phyloP scores from a whole-genome alignment of 2,329 filamentous ascomycete genomes.

The Neophaeococcomyces aloes region DNA sequence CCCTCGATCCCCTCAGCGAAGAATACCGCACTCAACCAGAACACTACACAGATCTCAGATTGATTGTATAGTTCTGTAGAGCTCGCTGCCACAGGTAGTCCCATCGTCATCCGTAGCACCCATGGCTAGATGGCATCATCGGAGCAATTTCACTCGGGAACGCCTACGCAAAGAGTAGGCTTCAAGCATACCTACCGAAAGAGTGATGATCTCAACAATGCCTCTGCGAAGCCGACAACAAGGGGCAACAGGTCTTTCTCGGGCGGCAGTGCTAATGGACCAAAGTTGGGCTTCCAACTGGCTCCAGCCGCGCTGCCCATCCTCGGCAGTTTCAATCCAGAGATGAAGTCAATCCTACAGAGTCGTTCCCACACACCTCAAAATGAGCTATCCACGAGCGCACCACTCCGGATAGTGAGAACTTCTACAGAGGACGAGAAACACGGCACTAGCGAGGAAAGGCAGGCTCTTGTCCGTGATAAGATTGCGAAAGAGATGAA shows the following conservation, averaged over 20 bases:
- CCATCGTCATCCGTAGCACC: neutral
- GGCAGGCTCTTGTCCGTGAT: conserved; percentile 65
- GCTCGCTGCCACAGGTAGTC: no score
- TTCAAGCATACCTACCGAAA: conserved; percentile 20
- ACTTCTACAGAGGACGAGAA: conserved; percentile 47
- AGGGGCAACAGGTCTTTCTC: conserved; percentile 49
- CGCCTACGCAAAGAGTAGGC: conserved; percentile 23
- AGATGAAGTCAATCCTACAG: conserved; percentile 59
- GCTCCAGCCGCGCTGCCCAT: conserved; percentile 46
- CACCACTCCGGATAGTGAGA: conserved; percentile 38
- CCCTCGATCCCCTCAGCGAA: neutral
- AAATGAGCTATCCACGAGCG: conserved; percentile 40
- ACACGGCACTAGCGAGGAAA: conserved; percentile 54
- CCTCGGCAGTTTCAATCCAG: conserved; percentile 79
- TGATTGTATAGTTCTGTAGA: no score
- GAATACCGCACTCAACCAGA: neutral
- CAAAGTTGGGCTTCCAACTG: conserved; percentile 55
- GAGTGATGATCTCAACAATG: conserved; percentile 31
- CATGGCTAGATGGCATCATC: conserved; percentile 23
- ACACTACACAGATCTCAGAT: neutral
- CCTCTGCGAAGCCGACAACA: conserved; percentile 22
- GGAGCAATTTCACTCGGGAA: conserved; percentile 24
- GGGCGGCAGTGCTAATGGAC: conserved; percentile 51
- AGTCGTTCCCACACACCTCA: conserved; percentile 51
- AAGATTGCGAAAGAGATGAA: conserved; percentile 90